Base-by-base conservation (phyloP, 108 stramenopile species). In the Schizochytrium sp. region DNA sequence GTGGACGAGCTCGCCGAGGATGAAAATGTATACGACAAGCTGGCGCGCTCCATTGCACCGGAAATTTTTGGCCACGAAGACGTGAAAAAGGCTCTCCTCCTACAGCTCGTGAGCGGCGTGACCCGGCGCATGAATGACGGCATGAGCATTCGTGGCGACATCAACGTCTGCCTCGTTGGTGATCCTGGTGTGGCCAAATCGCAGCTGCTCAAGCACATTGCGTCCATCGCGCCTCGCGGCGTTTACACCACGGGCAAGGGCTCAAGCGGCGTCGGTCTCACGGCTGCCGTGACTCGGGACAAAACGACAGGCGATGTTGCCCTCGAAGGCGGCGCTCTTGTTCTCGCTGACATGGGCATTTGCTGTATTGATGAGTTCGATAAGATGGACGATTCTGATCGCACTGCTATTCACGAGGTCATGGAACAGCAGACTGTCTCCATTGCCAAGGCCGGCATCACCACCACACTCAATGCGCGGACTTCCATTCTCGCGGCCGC, bases 381-480 rank as follows among this genome's bases (percentile, higher is more conserved):
- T 92, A 98, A 98, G 92, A 98, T 98, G 97, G 97, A 98, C 89
- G 98, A 99, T 90, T 71, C 91, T 4, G 97, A 99, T 87, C 95
- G 99, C 47, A 98, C 99, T 12, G 98, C 98, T 21, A 99, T 99
- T 72, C 99, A 99, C 92, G 99, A 99, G 94, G 99, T 99, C 29
- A 99, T 99, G 98, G 99, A 99, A 93, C 98, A 99, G 88, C 99
- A 99, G 94, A 98, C 98, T 16, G 97, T 99, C 12, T 95, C 94
- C 57, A 96, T 99, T 29, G 98, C 98, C 88, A 99, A 99, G 91
- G 99, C 98, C 0, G 99, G 99, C 34, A 99, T 99, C 90, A 98
- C 98, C 0, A 97, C 99, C 0, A 98, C 98, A 5, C 92, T 99
- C 18, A 98, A 99, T 93, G 99, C 99, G 5, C 96, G 99, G 47